phyloP scores from a whole-genome alignment of 495 filamentous ascomycete genomes.

The Aspergillus haitiensis region DNA sequence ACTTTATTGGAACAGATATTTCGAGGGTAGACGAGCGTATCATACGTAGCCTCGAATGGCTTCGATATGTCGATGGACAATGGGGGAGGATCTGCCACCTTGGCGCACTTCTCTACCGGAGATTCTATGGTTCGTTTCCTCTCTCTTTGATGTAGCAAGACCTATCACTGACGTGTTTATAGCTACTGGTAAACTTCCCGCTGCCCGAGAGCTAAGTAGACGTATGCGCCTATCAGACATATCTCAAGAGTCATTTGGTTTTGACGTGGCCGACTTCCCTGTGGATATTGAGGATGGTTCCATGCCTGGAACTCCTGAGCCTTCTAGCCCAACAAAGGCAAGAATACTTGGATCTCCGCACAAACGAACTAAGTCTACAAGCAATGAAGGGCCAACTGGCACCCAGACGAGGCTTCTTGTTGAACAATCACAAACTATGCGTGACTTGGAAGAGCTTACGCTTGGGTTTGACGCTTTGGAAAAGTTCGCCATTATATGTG shows the following conservation, averaged over 20 bases:
- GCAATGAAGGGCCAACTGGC: constrained; percentile 15
- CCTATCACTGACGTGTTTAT: constrained; percentile 12
- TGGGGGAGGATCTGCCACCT: constrained; percentile 69
- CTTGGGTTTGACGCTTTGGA: constrained; percentile 66
- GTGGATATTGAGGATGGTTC: constrained; percentile 25
- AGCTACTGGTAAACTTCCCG: constrained; percentile 54
- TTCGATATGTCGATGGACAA: constrained; percentile 66
- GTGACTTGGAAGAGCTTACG: constrained; percentile 71
- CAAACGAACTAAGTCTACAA: constrained; percentile 24
- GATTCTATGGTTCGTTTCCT: constrained; percentile 40
- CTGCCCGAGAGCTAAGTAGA: constrained; percentile 61
- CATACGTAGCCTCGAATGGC: constrained; percentile 84
- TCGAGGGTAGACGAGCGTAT: constrained; percentile 65
- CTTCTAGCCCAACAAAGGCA: constrained; percentile 38
- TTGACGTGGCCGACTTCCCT: constrained; percentile 40
- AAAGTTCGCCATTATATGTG: constrained; percentile 51
- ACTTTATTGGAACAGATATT: constrained; percentile 64
- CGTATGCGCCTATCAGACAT: constrained; percentile 44
- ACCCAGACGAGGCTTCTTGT: constrained; percentile 37
- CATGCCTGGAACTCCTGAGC: constrained; percentile 27
- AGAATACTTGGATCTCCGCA: constrained; percentile 25
- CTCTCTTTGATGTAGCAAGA: not conserved
- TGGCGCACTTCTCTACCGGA: constrained; percentile 67
- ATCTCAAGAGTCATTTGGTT: constrained; percentile 45
- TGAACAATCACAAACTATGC: constrained; percentile 60